Percentiles rank a stretch among this genome's conserved stretches.
Evolutionary conservation across 768 basidiomycete genomes (phyloP).

Genomic region (Guyanaporus albipodus): DNA sequence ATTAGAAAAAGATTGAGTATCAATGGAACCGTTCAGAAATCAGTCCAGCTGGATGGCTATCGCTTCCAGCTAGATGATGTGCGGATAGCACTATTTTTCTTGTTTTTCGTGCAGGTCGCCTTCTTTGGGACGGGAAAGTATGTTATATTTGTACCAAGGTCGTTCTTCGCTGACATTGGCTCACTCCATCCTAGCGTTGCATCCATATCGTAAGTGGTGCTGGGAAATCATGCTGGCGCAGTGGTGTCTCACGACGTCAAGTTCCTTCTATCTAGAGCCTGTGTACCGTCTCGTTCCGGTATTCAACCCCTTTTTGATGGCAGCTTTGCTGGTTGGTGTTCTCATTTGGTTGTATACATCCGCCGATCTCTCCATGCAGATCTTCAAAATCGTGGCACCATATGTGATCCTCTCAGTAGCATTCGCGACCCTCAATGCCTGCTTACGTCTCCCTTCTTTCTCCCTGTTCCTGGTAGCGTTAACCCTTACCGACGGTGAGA

Average conservation of each 20-base stretch:
- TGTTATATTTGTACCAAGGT: conserved; percentile 24
- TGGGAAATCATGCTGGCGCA: not conserved
- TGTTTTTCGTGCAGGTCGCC: conserved; percentile 83
- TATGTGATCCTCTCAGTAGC: conserved; percentile 71
- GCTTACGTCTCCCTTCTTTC: conserved; percentile 69
- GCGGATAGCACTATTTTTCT: conserved; percentile 73
- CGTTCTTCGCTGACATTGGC: not conserved
- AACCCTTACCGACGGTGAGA: conserved; percentile 39
- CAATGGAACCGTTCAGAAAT: conserved; percentile 4
- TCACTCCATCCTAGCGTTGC: conserved; percentile 49
- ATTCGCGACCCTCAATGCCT: conserved; percentile 65
- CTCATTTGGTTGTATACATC: not conserved
- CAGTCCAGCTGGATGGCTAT: conserved; percentile 25
- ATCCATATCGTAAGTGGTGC: conserved; percentile 66
- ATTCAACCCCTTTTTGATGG: conserved; percentile 85
- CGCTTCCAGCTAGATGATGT: conserved; percentile 58
- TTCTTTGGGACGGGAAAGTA: conserved; percentile 87
- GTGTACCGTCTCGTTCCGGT: conserved; percentile 84
- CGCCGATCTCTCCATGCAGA: conserved; percentile 33
- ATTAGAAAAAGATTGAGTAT: conserved; percentile 7
- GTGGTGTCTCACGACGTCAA: conserved; percentile 20
- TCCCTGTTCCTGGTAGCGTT: conserved; percentile 76
- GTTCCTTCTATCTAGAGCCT: conserved; percentile 83
- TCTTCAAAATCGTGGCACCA: conserved; percentile 81
- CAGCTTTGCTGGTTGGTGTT: conserved; percentile 54